Percentiles rank a stretch among this genome's conserved stretches.
These are phyloP conservation scores for Microcos paniculata DNA, from an alignment of 345 rosid genomes.

Conservation along the genomic window DNA sequence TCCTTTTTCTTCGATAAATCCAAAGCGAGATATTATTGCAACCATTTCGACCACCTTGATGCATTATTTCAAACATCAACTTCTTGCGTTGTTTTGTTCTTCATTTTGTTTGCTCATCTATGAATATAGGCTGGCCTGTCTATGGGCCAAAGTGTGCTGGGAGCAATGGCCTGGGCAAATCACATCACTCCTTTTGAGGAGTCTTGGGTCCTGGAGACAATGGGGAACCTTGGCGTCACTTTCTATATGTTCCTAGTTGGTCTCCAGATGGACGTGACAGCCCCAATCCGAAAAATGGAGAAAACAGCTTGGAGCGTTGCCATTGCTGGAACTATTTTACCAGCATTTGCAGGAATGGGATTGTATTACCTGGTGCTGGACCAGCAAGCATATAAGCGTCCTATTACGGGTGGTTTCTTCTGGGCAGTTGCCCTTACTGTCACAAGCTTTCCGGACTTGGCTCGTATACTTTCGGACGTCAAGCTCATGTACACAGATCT, in stretches of 20 bases:
- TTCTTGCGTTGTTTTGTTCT: too few species aligned
- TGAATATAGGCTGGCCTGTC: constrained; percentile 12
- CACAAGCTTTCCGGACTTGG: constrained; percentile 47
- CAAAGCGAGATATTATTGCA: too few species aligned
- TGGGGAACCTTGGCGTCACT: constrained; percentile 11
- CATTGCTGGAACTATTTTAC: constrained; percentile 27
- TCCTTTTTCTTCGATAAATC: too few species aligned
- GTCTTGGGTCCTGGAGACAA: constrained; percentile 9
- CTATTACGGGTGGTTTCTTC: constrained; percentile 7
- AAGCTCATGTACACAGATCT: constrained; percentile 49
- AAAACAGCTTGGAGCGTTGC: constrained; percentile 18
- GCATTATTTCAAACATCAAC: too few species aligned
- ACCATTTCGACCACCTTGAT: not conserved
- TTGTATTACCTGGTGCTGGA: constrained; percentile 14
- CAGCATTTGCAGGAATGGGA: constrained; percentile 27
- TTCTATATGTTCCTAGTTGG: constrained; percentile 21
- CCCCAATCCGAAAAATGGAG: not conserved
- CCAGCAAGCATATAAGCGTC: not conserved
- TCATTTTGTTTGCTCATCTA: not conserved
- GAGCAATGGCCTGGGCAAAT: accelerated
- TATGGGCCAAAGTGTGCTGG: not conserved
- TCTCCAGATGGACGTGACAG: constrained; percentile 14
- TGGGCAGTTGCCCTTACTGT: constrained; percentile 44
- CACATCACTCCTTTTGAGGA: not conserved
- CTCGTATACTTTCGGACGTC: constrained; percentile 36